Conservation (phyloP, 169 alveolate genomes). For the Eimeria sp. region DNA sequence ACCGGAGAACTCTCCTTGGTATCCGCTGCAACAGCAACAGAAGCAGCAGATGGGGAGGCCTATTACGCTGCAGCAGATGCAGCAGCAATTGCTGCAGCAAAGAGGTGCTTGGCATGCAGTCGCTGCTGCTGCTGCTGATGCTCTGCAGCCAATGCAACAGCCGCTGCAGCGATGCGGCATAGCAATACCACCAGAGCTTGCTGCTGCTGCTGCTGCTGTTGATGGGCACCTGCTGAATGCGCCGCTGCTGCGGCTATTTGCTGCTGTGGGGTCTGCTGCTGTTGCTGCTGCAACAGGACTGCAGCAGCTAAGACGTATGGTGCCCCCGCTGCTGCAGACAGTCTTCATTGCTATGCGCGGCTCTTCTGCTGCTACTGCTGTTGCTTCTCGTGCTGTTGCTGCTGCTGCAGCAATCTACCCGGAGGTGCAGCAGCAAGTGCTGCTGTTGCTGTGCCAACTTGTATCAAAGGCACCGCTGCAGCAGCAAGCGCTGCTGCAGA, state of each 20-base stretch:
- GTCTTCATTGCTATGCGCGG: constrained; percentile 50
- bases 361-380: neutral
- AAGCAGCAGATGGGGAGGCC: constrained; percentile 33
- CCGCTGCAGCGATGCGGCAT: constrained; percentile 65
- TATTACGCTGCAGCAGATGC: constrained; percentile 17
- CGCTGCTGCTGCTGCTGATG: constrained; percentile 43
- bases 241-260: constrained; percentile 65
- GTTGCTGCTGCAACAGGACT: neutral
- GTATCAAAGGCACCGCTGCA: constrained; percentile 34
- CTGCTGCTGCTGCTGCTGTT: constrained; percentile 49
- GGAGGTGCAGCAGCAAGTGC: constrained; percentile 68
- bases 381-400: too few species aligned
- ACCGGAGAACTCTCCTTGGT: constrained; percentile 41
- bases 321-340: constrained; percentile 63
- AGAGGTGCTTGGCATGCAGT: constrained; percentile 27
- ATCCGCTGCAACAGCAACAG: constrained; percentile 71
- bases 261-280: constrained; percentile 10
- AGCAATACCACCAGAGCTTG: neutral
- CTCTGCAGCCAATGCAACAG: neutral
- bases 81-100: constrained; percentile 53
- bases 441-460: constrained; percentile 47
- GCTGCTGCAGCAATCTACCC: neutral
- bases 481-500: constrained; percentile 69
- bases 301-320: constrained; percentile 54
- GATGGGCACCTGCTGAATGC: constrained; percentile 38